A percentile compares a stretch with the other conserved stretches of the same genome.
Conservation (phyloP, 805 yeast species). For the Monosporozyma servazzii region DNA sequence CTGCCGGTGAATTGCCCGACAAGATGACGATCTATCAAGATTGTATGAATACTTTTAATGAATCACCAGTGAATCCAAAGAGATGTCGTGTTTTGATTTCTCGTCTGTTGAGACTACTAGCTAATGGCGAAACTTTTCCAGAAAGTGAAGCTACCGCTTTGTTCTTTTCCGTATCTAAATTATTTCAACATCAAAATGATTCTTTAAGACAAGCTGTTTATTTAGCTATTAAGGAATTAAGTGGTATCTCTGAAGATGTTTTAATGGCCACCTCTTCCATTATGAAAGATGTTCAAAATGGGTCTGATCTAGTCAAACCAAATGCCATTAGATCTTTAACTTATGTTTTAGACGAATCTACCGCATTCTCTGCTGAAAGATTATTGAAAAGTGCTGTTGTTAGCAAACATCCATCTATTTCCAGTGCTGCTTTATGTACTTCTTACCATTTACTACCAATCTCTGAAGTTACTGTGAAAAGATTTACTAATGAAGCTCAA, state of each 20-base stretch:
- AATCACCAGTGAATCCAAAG: constrained; percentile 79
- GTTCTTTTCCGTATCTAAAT: constrained; percentile 87
- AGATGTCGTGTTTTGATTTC: constrained; percentile 79
- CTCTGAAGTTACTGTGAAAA: constrained; percentile 82
- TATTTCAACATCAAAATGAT: constrained; percentile 81
- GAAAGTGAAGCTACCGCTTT: constrained; percentile 82
- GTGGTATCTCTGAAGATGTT: constrained; percentile 77
- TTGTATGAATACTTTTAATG: constrained; percentile 86
- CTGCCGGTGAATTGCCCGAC: constrained; percentile 65
- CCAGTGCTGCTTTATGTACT: constrained; percentile 90
- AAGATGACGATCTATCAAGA: constrained; percentile 97
- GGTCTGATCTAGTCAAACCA: constrained; percentile 79
- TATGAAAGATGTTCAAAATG: constrained; percentile 94
- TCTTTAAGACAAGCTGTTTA: constrained; percentile 88
- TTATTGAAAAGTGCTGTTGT: constrained; percentile 87
- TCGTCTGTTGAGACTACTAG: constrained; percentile 70
- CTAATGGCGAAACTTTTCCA: constrained; percentile 82
- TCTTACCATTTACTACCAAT: constrained; percentile 85
- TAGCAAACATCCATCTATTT: constrained; percentile 75
- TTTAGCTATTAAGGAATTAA: constrained; percentile 85
- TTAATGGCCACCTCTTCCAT: constrained; percentile 96
- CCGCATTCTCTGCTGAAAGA: constrained; percentile 90
- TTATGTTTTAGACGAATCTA: constrained; percentile 79
- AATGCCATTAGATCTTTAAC: constrained; percentile 89
- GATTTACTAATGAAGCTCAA: constrained; percentile 90